phyloP scores from a whole-genome alignment of 768 basidiomycete genomes.

The Pleurotus platypus region DNA sequence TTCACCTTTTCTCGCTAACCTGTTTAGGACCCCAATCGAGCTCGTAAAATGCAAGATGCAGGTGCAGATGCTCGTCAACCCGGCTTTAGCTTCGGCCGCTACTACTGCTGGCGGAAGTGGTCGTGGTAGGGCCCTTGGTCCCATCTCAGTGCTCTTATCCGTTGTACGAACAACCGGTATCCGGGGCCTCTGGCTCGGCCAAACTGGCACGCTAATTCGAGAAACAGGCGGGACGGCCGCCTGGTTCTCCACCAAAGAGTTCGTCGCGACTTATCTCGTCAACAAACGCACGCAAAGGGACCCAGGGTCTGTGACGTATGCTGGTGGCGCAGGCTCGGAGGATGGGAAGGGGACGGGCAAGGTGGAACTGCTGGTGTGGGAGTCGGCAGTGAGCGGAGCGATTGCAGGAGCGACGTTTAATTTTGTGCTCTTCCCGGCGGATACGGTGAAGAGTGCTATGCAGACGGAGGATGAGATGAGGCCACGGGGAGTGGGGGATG shows the following conservation, averaged over 20 bases:
- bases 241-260: constrained; percentile 87
- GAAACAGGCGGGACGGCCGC: constrained; percentile 84
- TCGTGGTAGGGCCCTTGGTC: constrained; percentile 36
- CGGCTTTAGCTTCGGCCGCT: background rate
- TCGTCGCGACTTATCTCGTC: constrained; percentile 62
- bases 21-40: constrained; percentile 61
- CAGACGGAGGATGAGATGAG: constrained; percentile 86
- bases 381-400: constrained; percentile 78
- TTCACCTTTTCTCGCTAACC: background rate
- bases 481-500: constrained; percentile 21
- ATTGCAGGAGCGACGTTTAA: constrained; percentile 78
- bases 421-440: constrained; percentile 83
- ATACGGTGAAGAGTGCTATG: constrained; percentile 86
- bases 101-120: background rate
- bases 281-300: constrained; percentile 31
- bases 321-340: no score
- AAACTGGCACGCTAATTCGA: constrained; percentile 81
- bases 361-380: constrained; percentile 51
- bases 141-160: constrained; percentile 58
- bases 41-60: constrained; percentile 98
- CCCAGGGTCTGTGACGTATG: constrained; percentile 12
- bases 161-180: constrained; percentile 54
- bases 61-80: constrained; percentile 66
- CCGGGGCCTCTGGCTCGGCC: constrained; percentile 80
- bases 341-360: constrained; percentile 5